phyloP scores from a whole-genome alignment of 176 grass and related monocot species.

The Alopecurus myosuroides region DNA sequence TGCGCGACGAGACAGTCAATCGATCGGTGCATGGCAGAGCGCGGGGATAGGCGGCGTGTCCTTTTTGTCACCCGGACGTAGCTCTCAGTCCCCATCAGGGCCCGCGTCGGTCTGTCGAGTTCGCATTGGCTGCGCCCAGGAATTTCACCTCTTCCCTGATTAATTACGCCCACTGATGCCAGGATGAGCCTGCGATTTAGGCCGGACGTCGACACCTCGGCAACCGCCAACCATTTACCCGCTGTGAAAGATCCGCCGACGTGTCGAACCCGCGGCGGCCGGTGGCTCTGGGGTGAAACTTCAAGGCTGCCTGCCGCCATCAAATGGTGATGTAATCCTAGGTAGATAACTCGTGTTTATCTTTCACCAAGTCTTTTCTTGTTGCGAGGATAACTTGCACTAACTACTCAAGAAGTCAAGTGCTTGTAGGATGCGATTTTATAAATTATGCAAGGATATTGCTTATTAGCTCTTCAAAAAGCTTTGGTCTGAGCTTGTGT shows the following conservation, averaged over 20 bases:
- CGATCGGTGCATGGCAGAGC: not conserved
- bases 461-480: not conserved
- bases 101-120: conserved; percentile 8
- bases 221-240: not conserved
- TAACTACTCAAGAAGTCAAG: not conserved
- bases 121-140: conserved; percentile 1
- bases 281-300: not conserved
- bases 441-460: not conserved
- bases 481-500: not conserved
- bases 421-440: not conserved
- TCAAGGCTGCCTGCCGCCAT: not conserved
- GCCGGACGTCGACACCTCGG: not conserved
- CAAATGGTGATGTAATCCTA: not conserved
- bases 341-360: not conserved
- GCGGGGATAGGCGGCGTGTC: not conserved
- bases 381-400: not conserved
- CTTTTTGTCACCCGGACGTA: conserved; percentile 15
- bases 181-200: not conserved
- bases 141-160: not conserved
- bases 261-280: not conserved
- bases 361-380: not conserved
- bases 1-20: not conserved
- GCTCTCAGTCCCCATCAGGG: not conserved
- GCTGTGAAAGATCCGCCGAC: not conserved
- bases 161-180: not conserved